phyloP scores from a whole-genome alignment of 179 eudicot genomes.

The Carnegiea gigantea region DNA sequence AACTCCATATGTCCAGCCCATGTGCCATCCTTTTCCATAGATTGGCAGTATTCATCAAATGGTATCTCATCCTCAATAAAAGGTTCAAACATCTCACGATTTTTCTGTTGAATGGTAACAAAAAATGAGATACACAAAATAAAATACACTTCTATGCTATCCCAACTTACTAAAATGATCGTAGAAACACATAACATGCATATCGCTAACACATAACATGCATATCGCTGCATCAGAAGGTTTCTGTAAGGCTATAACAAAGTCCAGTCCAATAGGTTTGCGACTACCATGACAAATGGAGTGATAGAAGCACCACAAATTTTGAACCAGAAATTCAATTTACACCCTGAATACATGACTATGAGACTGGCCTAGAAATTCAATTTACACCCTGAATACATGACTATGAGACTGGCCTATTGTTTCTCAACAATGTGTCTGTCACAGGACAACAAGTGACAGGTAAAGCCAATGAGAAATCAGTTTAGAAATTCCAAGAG shows the following conservation, averaged over 20 bases:
- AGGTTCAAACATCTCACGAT: constrained; percentile 85
- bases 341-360: neutral
- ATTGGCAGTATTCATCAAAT: constrained; percentile 78
- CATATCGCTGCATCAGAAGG: neutral
- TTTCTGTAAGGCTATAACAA: neutral
- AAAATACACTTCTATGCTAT: neutral
- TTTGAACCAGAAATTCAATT: neutral
- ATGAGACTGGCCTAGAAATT: neutral
- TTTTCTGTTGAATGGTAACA: constrained; percentile 43
- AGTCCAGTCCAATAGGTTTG: neutral
- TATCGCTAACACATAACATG: neutral
- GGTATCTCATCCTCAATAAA: constrained; percentile 92
- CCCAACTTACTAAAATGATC: neutral
- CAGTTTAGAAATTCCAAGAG: neutral
- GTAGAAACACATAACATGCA: neutral
- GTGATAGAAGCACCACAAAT: constrained; percentile 4
- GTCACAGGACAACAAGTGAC: neutral
- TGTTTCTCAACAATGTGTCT: constrained; percentile 3
- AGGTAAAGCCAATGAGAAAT: neutral
- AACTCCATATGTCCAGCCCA: constrained; percentile 99
- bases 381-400: neutral
- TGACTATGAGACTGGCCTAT: neutral
- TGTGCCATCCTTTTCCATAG: constrained; percentile 90
- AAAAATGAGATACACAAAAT: constrained; percentile 12
- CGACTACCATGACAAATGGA: neutral